Percentiles rank a stretch among this genome's conserved stretches.
These are phyloP conservation scores for Fragilaria crotonensis DNA, from an alignment of 108 stramenopile species.

Conservation along the genomic window DNA sequence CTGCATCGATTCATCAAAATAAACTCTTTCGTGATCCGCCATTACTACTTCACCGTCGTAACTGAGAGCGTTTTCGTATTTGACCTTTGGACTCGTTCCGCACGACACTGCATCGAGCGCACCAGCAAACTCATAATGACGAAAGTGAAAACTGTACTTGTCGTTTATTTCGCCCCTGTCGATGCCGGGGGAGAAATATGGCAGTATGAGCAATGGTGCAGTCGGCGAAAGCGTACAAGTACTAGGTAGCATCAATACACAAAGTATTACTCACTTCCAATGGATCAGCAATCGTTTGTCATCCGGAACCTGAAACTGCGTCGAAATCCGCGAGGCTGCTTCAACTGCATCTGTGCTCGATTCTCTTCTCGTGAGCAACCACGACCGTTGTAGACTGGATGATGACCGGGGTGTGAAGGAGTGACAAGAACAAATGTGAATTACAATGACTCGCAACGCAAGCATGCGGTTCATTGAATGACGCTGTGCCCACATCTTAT, in stretches of 20 bases:
- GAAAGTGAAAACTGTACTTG: conserved; percentile 11
- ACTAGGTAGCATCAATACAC: too few species aligned
- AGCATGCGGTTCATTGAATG: too few species aligned
- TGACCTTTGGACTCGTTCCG: neutral
- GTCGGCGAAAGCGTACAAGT: too few species aligned
- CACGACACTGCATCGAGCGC: conserved; percentile 21
- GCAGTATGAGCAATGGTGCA: neutral
- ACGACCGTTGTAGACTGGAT: too few species aligned
- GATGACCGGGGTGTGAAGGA: too few species aligned
- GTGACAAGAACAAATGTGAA: too few species aligned
- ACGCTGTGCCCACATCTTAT: too few species aligned
- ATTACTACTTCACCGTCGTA: conserved; percentile 29
- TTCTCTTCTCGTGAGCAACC: too few species aligned
- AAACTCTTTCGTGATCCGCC: conserved; percentile 20
- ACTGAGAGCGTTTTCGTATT: conserved; percentile 16
- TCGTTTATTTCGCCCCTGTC: conserved; percentile 22
- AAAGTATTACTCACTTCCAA: conserved; percentile 26
- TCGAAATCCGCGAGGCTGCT: neutral
- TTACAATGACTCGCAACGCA: too few species aligned
- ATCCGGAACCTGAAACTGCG: neutral
- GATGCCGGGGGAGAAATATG: neutral
- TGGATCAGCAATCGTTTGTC: conserved; percentile 11
- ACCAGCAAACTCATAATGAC: conserved; percentile 26
- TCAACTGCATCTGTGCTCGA: neutral
- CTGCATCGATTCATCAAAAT: conserved; percentile 77